Base-by-base conservation (phyloP, 2,329 filamentous ascomycete genomes). In the Cladosporium sp. region DNA sequence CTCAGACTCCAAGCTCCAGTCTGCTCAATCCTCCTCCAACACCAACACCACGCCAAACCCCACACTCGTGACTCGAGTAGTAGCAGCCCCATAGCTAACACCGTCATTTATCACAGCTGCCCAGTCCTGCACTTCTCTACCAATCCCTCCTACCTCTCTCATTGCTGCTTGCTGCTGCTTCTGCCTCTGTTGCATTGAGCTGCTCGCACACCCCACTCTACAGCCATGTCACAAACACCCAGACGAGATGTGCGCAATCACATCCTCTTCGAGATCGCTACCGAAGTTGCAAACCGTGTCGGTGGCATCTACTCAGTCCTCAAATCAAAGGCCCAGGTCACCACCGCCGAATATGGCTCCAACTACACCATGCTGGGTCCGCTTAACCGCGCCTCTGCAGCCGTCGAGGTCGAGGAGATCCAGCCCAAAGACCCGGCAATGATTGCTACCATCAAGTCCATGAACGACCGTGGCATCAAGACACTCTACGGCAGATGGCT, bases 301-400 rank as follows among this genome's bases (percentile, higher is more conserved):
- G 95, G 95, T 76, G 95, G 95, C 74, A 99, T 99, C 81, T 99
- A 99, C 84, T 98, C 94, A 18, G 95, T 99, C 70, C 89, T 99
- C 81, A 99, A 99, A 81, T 99, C 95, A 68, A 99, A 99, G 81
- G 94, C 95, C 43, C 94, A 95, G 59, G 95, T 98, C 68, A 98
- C 95, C 51, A 97, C 94, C 0, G 93, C 93, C 67, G 95, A 99
- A 80, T 99, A 98, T 95, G 95, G 95, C 79, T 93, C 97, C 67
- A 88, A 92, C 71, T 99, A 99, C 80, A 96, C 92, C 30, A 86
- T 98, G 70, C 93, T 99, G 77, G 95, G 95, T 1, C 95, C 95
- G 66, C 88, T 96, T 77, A 97, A 98, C 81, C 89, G 91, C 77
- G 86, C 90, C 73, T 97, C 95, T 70, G 95, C 95, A 63, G 92